Conservation (phyloP, 2,329 filamentous ascomycete genomes). For the Colletotrichum endophyticum region DNA sequence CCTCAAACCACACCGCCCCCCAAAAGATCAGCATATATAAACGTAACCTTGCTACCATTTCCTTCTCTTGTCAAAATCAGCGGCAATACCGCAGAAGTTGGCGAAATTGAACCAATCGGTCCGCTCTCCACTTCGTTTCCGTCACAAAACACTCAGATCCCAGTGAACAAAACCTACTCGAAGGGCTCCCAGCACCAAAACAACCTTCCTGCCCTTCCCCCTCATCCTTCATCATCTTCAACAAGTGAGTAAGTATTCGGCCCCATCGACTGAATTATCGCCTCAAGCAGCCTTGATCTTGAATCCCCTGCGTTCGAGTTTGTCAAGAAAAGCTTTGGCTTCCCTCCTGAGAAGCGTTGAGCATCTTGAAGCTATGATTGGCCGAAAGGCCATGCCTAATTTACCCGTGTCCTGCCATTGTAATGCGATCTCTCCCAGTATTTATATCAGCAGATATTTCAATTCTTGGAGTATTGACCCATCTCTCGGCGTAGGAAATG, state of each 20-base stretch:
- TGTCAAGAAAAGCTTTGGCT: neutral
- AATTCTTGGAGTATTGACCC: accelerated
- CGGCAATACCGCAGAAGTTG: neutral
- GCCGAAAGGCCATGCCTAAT: too few relatives aligned
- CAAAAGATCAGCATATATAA: neutral
- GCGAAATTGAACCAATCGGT: too few relatives aligned
- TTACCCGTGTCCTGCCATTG: too few relatives aligned
- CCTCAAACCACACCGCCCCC: too few relatives aligned
- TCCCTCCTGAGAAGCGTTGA: neutral
- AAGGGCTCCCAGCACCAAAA: neutral
- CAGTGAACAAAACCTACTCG: neutral
- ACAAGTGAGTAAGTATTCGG: neutral
- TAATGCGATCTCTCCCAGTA: too few relatives aligned
- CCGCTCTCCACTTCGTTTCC: too few relatives aligned
- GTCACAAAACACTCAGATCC: accelerated
- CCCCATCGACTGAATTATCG: accelerated
- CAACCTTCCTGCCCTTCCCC: neutral
- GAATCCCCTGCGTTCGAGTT: neutral
- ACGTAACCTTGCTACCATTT: accelerated
- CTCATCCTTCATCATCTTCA: neutral
- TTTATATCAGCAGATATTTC: neutral
- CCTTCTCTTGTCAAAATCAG: neutral
- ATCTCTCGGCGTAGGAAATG: neutral
- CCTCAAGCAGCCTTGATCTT: too few relatives aligned
- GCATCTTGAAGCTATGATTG: neutral